These are phyloP conservation scores for Achaetomiella virescens DNA, from an alignment of 495 filamentous ascomycete genomes.

Conservation along the genomic window DNA sequence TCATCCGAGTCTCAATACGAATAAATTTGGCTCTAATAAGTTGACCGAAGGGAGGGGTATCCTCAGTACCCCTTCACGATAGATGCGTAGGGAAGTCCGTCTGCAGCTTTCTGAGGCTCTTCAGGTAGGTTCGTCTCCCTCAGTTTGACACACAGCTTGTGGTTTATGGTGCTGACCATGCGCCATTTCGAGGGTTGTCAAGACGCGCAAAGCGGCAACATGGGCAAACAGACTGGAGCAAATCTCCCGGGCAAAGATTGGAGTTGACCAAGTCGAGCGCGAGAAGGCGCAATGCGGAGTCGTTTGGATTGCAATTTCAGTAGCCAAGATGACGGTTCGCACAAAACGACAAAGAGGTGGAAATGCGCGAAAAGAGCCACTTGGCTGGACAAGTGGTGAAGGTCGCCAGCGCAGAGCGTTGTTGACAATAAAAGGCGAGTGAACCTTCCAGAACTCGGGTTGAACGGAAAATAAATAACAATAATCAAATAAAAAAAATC, in stretches of 20 bases:
- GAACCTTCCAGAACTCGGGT: no score
- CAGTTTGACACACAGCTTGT: slow-evolving; percentile 10
- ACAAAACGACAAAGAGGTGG: no score
- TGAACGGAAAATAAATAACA: no score
- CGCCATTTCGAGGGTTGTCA: background rate
- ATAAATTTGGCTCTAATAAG: background rate
- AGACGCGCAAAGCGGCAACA: background rate
- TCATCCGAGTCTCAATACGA: background rate
- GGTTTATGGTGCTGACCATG: slow-evolving; percentile 1
- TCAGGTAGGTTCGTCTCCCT: slow-evolving; percentile 4
- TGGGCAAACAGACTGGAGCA: background rate
- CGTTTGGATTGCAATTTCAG: no score
- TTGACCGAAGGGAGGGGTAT: background rate
- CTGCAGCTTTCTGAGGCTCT: slow-evolving; percentile 6
- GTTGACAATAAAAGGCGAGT: background rate
- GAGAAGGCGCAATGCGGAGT: no score
- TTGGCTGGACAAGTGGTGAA: no score
- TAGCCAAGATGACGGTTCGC: no score
- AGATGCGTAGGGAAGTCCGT: slow-evolving; percentile 25
- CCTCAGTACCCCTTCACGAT: slow-evolving; percentile 26
- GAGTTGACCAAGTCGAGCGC: background rate
- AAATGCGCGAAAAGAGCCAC: no score
- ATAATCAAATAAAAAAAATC: no score
- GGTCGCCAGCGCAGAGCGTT: no score
- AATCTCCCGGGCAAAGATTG: background rate